Evolutionary conservation across 75 land plant species (phyloP).

Genomic region (Isoetes taiwanensis): DNA sequence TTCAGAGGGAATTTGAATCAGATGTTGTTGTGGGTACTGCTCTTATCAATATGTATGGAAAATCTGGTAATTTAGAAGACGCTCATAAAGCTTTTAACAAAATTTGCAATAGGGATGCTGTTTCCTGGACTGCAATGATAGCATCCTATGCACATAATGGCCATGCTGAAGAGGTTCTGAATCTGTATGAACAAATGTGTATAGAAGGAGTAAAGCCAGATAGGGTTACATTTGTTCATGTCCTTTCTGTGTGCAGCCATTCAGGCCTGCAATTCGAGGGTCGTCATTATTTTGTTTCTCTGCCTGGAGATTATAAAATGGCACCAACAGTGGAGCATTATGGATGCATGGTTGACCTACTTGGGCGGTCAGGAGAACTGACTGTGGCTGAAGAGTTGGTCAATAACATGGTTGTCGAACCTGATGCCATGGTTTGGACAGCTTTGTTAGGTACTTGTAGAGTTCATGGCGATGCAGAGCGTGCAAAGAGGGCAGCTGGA

Average conservation of each 20-base stretch:
- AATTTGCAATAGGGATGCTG: not conserved
- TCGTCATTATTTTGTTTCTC: not conserved
- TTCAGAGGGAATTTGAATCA: not conserved
- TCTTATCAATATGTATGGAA: not conserved
- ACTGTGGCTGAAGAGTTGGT: constrained; percentile 1
- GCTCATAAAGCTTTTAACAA: not conserved
- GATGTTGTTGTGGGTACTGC: constrained; percentile 1
- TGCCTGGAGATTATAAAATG: not conserved
- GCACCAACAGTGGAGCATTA: not conserved
- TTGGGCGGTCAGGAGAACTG: not conserved
- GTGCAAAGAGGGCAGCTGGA: not conserved
- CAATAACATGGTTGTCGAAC: not conserved
- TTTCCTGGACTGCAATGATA: not conserved
- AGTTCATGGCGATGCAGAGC: not conserved
- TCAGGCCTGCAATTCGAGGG: not conserved
- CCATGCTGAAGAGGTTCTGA: not conserved
- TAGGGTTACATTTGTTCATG: not conserved
- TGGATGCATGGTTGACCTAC: not conserved
- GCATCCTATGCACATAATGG: not conserved
- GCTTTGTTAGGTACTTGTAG: not conserved
- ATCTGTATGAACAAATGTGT: not conserved
- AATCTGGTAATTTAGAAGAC: not conserved
- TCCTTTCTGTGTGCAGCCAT: not conserved
- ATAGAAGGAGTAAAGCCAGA: not conserved
- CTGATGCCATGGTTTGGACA: not conserved